Conservation (phyloP, 805 yeast species). For the Wickerhamomyces alni region DNA sequence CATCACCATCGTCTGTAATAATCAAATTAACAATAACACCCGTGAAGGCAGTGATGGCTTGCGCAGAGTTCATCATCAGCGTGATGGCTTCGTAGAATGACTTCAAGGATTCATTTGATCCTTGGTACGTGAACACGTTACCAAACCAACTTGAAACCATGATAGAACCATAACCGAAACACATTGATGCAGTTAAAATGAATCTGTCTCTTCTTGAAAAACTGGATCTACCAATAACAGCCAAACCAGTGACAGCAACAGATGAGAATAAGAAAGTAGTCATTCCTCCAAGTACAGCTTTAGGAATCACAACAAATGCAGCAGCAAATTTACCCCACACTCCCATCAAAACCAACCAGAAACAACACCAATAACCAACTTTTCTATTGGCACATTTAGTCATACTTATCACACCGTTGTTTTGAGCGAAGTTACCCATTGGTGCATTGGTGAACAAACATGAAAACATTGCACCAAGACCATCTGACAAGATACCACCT, state of each 20-base stretch:
- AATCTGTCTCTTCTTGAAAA: slow-evolving; percentile 73
- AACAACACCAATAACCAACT: slow-evolving; percentile 75
- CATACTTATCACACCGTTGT: slow-evolving; percentile 89
- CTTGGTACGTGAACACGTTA: slow-evolving; percentile 57
- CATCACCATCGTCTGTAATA: background rate
- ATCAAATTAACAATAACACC: background rate
- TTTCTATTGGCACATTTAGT: slow-evolving; percentile 87
- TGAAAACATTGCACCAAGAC: slow-evolving; percentile 70
- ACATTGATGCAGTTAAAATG: slow-evolving; percentile 56
- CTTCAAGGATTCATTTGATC: slow-evolving; percentile 45
- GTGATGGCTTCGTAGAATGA: slow-evolving; percentile 68
- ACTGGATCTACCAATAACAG: slow-evolving; percentile 45
- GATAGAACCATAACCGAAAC: slow-evolving; percentile 63
- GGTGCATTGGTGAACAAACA: slow-evolving; percentile 82
- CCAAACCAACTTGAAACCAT: slow-evolving; percentile 62
- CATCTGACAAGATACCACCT: slow-evolving; percentile 91
- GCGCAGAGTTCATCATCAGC: background rate
- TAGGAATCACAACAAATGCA: slow-evolving; percentile 79
- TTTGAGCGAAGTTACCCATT: slow-evolving; percentile 88
- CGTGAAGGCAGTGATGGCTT: background rate
- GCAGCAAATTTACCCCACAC: slow-evolving; percentile 82
- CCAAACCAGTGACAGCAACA: slow-evolving; percentile 69
- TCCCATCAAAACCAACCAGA: slow-evolving; percentile 81
- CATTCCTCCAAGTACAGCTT: slow-evolving; percentile 84
- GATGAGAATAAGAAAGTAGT: slow-evolving; percentile 69